Conservation (phyloP, 176 grass and related monocot species). For the Microstegium vimineum region DNA sequence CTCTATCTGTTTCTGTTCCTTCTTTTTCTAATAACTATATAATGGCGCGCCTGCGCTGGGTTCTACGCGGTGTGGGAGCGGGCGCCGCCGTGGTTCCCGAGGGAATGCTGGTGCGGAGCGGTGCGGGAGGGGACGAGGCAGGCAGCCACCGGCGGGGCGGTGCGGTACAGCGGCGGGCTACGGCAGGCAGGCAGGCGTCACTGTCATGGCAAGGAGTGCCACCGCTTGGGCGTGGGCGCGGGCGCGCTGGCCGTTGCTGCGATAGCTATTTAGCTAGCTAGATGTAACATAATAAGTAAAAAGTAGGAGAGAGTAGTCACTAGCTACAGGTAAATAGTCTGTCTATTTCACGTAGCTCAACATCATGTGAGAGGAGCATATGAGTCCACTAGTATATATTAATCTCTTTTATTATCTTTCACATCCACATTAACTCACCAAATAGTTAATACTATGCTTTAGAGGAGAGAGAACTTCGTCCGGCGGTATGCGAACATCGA, state of each 20-base stretch:
- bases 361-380: too few relatives aligned
- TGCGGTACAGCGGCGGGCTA: not conserved
- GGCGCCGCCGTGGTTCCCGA: not conserved
- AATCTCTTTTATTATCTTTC: too few relatives aligned
- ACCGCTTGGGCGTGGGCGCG: slow-evolving; percentile 10
- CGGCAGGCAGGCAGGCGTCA: slow-evolving; percentile 3
- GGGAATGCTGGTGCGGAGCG: slow-evolving; percentile 21
- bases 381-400: too few relatives aligned
- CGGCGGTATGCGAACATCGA: too few relatives aligned
- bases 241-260: not conserved
- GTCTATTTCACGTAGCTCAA: too few relatives aligned
- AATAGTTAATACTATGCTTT: too few relatives aligned
- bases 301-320: too few relatives aligned
- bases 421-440: too few relatives aligned
- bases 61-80: not conserved
- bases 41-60: slow-evolving; percentile 3
- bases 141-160: not conserved
- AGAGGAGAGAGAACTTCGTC: too few relatives aligned
- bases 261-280: too few relatives aligned
- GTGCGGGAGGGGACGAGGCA: not conserved
- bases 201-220: not conserved
- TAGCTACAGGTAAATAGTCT: too few relatives aligned
- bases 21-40: not conserved
- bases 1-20: not conserved
- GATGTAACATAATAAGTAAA: too few relatives aligned